Evolutionary conservation across 108 stramenopile genomes (phyloP).

Genomic region (Cyclotella baltica): DNA sequence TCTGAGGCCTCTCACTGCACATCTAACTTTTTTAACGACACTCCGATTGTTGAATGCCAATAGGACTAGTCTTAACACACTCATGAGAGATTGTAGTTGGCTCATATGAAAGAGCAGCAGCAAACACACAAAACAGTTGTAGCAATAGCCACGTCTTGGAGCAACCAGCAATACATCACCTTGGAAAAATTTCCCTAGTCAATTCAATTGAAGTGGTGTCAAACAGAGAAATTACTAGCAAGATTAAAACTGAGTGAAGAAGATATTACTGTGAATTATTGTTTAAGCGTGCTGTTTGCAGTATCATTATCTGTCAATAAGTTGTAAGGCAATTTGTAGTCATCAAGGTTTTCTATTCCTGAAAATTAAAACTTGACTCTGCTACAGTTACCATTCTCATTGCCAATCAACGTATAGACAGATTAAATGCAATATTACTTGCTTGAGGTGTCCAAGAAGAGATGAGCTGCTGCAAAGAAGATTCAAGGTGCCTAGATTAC

Average conservation of each 20-base stretch:
- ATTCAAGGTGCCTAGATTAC: neutral
- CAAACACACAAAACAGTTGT: no score
- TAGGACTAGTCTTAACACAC: no score
- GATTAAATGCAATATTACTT: neutral
- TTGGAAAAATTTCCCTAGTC: no score
- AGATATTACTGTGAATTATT: neutral
- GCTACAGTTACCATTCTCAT: neutral
- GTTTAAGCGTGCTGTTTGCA: neutral
- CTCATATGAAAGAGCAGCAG: no score
- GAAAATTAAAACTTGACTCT: neutral
- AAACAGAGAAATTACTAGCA: neutral
- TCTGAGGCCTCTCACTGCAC: no score
- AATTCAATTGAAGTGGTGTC: no score
- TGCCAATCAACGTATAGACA: neutral
- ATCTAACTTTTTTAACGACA: no score
- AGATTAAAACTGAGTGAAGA: neutral
- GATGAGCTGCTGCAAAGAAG: neutral
- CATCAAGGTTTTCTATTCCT: neutral
- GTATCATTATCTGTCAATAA: neutral
- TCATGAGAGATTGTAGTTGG: no score
- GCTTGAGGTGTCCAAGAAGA: neutral
- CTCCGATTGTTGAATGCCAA: no score
- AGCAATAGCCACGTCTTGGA: no score
- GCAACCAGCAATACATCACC: no score
- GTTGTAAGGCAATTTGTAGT: neutral